Conservation (phyloP, 192 early-diverging fungal species). For the Umbelopsis ramanniana region DNA sequence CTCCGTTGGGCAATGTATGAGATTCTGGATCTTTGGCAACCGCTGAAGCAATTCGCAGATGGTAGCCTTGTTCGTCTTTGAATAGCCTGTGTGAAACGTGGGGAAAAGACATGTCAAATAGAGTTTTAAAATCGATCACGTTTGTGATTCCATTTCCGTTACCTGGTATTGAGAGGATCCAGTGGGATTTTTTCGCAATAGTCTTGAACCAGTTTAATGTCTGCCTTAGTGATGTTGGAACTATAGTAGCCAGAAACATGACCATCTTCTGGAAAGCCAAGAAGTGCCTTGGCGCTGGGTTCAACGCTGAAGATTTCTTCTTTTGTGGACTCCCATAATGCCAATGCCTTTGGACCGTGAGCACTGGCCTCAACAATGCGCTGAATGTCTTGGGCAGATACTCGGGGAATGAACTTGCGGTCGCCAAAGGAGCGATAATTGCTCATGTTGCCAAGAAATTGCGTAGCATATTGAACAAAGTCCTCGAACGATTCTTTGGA, state of each 20-base stretch:
- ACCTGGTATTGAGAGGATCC: conserved; percentile 38
- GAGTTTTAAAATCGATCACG: no score
- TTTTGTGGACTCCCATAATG: conserved; percentile 34
- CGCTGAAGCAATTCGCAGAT: conserved; percentile 46
- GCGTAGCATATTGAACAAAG: conserved; percentile 57
- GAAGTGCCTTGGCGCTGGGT: conserved; percentile 47
- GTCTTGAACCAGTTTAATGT: conserved; percentile 46
- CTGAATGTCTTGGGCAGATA: conserved; percentile 45
- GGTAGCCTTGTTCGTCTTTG: conserved; percentile 39
- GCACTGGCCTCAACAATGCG: conserved; percentile 47
- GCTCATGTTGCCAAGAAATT: conserved; percentile 55
- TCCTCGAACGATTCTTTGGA: conserved; percentile 51
- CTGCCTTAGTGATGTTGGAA: conserved; percentile 52
- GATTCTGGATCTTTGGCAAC: conserved; percentile 28
- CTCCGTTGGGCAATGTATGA: conserved; percentile 39
- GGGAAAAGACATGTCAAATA: neutral
- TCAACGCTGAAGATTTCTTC: conserved; percentile 45
- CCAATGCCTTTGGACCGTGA: conserved; percentile 23
- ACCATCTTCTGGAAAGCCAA: conserved; percentile 65
- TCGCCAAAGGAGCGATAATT: conserved; percentile 71
- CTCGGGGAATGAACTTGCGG: conserved; percentile 63
- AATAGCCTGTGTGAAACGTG: conserved; percentile 30
- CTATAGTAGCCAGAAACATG: conserved; percentile 64
- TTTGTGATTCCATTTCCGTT: neutral
- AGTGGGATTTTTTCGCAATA: conserved; percentile 39